These are phyloP conservation scores for Euphorbia peplus DNA, from an alignment of 345 rosid genomes.

Conservation along the genomic window DNA sequence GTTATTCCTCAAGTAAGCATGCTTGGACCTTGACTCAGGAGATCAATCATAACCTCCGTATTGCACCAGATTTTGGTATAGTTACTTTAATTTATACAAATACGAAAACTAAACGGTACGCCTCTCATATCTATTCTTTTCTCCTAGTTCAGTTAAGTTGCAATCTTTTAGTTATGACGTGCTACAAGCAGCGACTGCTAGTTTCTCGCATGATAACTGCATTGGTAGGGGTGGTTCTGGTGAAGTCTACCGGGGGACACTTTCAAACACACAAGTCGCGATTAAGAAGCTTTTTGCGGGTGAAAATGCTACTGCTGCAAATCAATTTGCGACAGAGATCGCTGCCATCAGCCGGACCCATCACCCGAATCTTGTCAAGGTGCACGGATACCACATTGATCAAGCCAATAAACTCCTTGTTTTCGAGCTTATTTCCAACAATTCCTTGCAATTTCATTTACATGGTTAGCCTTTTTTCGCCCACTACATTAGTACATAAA, in stretches of 20 bases:
- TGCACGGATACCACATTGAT: constrained; percentile 17
- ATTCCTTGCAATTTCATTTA: constrained; percentile 21
- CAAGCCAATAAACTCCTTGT: constrained; percentile 18
- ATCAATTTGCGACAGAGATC: constrained; percentile 21
- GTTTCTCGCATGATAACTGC: constrained; percentile 9
- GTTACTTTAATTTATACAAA: too few relatives aligned
- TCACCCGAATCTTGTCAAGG: constrained; percentile 22
- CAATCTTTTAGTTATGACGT: constrained; percentile 10
- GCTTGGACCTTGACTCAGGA: too few relatives aligned
- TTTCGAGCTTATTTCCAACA: constrained; percentile 21
- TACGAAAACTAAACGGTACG: too few relatives aligned
- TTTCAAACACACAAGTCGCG: constrained; percentile 13
- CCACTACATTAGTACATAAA: too few relatives aligned
- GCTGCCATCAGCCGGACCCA: constrained; percentile 13
- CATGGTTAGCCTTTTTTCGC: constrained; percentile 20
- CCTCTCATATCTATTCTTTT: too few relatives aligned
- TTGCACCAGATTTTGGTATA: too few relatives aligned
- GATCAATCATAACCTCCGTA: too few relatives aligned
- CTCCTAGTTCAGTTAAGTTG: too few relatives aligned
- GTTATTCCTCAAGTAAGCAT: too few relatives aligned
- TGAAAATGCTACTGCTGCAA: constrained; percentile 7
- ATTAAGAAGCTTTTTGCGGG: constrained; percentile 25
- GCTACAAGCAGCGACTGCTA: constrained; percentile 12
- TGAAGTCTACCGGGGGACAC: constrained; percentile 16
- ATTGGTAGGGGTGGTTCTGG: constrained; percentile 28